phyloP scores from a whole-genome alignment of 2,329 filamentous ascomycete species.

The Arthrocladium fulminans region DNA sequence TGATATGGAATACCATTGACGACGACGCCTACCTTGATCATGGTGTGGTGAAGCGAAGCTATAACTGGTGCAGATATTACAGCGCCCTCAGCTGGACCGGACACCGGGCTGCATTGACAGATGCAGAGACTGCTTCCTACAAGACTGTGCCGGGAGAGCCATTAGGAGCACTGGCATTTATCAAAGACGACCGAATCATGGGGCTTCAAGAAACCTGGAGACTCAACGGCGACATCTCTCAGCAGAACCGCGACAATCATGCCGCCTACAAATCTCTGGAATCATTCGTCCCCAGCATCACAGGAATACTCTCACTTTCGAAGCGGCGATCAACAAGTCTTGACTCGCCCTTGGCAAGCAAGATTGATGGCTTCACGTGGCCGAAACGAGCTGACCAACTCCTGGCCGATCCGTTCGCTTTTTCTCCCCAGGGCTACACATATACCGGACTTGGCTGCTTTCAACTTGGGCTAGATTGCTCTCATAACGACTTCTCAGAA shows the following conservation, averaged over 20 bases:
- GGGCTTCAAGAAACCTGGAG: constrained; percentile 36
- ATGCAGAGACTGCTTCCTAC: constrained; percentile 29
- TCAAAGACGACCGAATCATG: constrained; percentile 40
- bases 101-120: constrained; percentile 28
- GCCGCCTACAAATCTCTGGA: background rate
- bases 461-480: constrained; percentile 37
- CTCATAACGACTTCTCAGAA: constrained; percentile 35
- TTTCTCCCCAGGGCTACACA: background rate
- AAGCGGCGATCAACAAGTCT: no score
- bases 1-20: constrained; percentile 40
- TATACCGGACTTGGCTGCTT: constrained; percentile 39
- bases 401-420: background rate
- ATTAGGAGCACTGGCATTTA: constrained; percentile 39
- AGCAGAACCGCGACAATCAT: background rate
- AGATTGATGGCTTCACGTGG: no score
- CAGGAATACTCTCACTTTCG: background rate
- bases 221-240: constrained; percentile 22
- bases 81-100: constrained; percentile 39
- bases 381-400: no score
- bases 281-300: background rate
- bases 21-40: constrained; percentile 32
- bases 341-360: no score
- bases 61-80: constrained; percentile 41
- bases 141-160: constrained; percentile 27
- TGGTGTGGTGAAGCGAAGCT: constrained; percentile 35